Evolutionary conservation across 2,329 filamentous ascomycete species (phyloP).

Genomic region (Madurella fahalii): DNA sequence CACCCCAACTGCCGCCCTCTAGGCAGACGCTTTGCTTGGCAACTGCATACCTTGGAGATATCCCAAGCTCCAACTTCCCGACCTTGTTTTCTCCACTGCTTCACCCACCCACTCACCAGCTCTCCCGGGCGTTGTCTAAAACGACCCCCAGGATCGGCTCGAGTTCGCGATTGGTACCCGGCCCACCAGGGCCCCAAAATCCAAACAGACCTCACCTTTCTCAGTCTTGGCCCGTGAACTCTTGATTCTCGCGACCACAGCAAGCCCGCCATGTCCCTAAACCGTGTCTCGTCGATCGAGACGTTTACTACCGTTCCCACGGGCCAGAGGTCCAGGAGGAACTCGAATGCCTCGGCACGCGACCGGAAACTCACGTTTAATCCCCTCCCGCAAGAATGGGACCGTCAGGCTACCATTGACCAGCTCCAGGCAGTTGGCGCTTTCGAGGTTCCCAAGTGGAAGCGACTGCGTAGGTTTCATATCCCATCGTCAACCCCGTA

Average conservation of each 20-base stretch:
- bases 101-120: no score
- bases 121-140: no score
- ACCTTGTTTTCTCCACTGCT: no score
- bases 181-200: no score
- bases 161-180: no score
- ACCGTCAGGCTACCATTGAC: constrained; percentile 40
- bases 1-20: background rate
- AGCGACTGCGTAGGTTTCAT: constrained; percentile 44
- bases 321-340: constrained; percentile 38
- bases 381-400: constrained; percentile 50
- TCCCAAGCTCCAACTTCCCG: no score
- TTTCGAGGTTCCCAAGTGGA: constrained; percentile 53
- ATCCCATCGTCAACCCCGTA: background rate
- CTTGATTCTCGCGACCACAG: background rate
- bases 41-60: background rate
- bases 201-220: background rate
- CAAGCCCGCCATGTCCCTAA: constrained; percentile 44
- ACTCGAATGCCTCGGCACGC: constrained; percentile 45
- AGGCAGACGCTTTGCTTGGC: background rate
- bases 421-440: constrained; percentile 47
- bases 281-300: constrained; percentile 51
- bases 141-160: no score
- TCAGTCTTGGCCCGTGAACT: background rate
- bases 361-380: constrained; percentile 51
- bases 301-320: constrained; percentile 43